Evolutionary conservation across 202 grass and related monocot species (phyloP).

Genomic region (Hordeum pubiflorum): DNA sequence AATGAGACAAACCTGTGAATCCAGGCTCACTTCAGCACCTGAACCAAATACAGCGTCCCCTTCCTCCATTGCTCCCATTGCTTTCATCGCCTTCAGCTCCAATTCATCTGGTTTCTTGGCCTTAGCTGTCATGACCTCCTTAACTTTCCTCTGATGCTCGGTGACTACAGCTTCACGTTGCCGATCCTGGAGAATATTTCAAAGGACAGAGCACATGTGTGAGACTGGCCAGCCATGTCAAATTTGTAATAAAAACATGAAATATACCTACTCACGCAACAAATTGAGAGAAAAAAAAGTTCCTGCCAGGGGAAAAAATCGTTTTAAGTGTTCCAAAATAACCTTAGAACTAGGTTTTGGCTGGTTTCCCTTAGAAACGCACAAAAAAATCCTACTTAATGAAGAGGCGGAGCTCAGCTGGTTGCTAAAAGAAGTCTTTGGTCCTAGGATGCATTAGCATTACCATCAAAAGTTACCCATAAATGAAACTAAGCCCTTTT

Average conservation of each 20-base stretch:
- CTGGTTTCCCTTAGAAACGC: not conserved
- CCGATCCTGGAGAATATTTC: constrained; percentile 50
- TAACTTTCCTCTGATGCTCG: constrained; percentile 80
- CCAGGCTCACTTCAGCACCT: constrained; percentile 83
- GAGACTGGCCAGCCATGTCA: constrained; percentile 5
- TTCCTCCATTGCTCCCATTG: constrained; percentile 97
- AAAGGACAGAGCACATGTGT: constrained; percentile 12
- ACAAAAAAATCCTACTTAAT: not conserved
- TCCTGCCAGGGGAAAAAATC: not conserved
- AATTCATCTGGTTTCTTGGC: constrained; percentile 56
- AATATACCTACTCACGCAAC: constrained; percentile 1
- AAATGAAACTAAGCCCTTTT: not conserved
- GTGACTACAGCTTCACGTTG: constrained; percentile 77
- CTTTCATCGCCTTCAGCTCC: constrained; percentile 91
- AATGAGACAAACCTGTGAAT: constrained; percentile 72
- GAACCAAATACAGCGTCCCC: constrained; percentile 82
- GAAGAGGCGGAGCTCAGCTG: not conserved
- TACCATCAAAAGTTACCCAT: not conserved
- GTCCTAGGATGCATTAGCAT: not conserved
- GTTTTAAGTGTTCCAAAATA: not conserved
- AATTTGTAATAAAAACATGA: not conserved
- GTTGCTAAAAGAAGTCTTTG: not conserved
- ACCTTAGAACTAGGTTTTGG: not conserved
- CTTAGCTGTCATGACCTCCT: constrained; percentile 61
- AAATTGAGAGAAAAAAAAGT: not conserved